phyloP scores from a whole-genome alignment of 441 rosid genomes.

The Erodium texanum region DNA sequence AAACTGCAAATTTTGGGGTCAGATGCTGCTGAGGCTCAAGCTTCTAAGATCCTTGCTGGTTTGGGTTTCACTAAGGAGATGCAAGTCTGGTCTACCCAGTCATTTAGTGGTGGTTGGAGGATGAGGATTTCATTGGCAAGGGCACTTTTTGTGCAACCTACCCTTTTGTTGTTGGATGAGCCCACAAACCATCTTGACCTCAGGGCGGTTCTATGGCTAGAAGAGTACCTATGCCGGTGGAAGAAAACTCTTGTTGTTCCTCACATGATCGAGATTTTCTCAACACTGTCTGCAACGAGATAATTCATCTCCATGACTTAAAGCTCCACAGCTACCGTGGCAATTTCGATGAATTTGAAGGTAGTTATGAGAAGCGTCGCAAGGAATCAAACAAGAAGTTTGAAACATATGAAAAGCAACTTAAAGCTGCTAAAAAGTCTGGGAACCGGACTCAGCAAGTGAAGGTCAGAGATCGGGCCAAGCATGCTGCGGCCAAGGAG shows the following conservation, averaged over 20 bases:
- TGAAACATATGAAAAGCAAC: slow-evolving; percentile 58
- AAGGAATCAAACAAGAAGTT: slow-evolving; percentile 63
- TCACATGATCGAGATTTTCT: slow-evolving; percentile 95
- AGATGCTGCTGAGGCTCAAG: slow-evolving; percentile 91
- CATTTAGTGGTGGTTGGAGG: slow-evolving; percentile 93
- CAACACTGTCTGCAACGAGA: slow-evolving; percentile 77
- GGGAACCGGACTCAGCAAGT: slow-evolving; percentile 74
- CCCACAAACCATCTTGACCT: slow-evolving; percentile 90
- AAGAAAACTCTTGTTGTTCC: slow-evolving; percentile 83
- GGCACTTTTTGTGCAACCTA: slow-evolving; percentile 85
- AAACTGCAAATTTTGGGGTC: slow-evolving; percentile 73
- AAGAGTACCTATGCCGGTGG: slow-evolving; percentile 82
- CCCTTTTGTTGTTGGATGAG: slow-evolving; percentile 60
- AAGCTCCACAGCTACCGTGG: slow-evolving; percentile 79
- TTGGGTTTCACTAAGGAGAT: slow-evolving; percentile 81
- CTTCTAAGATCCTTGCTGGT: slow-evolving; percentile 88
- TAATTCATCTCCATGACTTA: slow-evolving; percentile 78
- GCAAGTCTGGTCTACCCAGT: slow-evolving; percentile 61
- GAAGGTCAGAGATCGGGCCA: slow-evolving; percentile 47
- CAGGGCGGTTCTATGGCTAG: slow-evolving; percentile 87
- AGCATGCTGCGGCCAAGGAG: slow-evolving; percentile 47
- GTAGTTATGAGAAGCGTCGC: slow-evolving; percentile 62
- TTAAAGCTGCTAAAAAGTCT: slow-evolving; percentile 68
- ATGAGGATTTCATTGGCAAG: slow-evolving; percentile 91
- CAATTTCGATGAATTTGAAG: slow-evolving; percentile 71